Percentiles rank a stretch among this genome's conserved stretches.
Conservation (phyloP, 345 rosid genomes). For the Geranium rotundifolium region DNA sequence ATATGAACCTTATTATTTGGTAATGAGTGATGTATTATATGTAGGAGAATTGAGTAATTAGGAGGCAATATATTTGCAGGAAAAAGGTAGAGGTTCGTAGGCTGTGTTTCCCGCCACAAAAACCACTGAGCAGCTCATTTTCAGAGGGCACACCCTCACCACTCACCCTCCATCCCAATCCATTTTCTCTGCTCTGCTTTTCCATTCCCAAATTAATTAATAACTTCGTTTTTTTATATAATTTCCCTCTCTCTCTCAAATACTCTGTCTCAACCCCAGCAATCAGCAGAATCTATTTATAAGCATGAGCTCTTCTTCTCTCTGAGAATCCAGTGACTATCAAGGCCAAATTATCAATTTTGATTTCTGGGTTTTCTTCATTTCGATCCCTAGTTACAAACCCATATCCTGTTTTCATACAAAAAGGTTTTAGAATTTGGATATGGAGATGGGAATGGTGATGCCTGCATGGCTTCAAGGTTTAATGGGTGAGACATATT, state of each 20-base stretch:
- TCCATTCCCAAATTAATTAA: background rate
- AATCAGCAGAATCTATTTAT: background rate
- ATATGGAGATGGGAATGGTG: constrained; percentile 3
- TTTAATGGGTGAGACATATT: constrained; percentile 63
- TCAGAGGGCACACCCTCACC: background rate
- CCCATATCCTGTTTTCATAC: too few species aligned
- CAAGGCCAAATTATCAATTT: background rate
- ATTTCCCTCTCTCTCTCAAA: constrained; percentile 14
- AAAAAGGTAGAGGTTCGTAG: background rate
- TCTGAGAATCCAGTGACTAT: too few species aligned
- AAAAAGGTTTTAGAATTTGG: too few species aligned
- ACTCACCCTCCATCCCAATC: background rate
- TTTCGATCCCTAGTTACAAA: too few species aligned
- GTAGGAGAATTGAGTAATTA: background rate
- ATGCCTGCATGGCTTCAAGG: constrained; percentile 90
- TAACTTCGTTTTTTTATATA: too few species aligned
- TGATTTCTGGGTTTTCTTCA: background rate
- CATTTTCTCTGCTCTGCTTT: background rate
- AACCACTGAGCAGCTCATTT: background rate
- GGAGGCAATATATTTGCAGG: background rate
- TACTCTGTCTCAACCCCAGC: too few species aligned
- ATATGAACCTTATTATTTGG: too few species aligned
- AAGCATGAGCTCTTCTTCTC: background rate
- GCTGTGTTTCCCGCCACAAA: background rate
- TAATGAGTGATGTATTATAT: too few species aligned